Evolutionary conservation across 2,329 filamentous ascomycete species (phyloP), one percentile per base, ranked within the genome.

Genomic region (Cryphonectria carpinicola): DNA sequence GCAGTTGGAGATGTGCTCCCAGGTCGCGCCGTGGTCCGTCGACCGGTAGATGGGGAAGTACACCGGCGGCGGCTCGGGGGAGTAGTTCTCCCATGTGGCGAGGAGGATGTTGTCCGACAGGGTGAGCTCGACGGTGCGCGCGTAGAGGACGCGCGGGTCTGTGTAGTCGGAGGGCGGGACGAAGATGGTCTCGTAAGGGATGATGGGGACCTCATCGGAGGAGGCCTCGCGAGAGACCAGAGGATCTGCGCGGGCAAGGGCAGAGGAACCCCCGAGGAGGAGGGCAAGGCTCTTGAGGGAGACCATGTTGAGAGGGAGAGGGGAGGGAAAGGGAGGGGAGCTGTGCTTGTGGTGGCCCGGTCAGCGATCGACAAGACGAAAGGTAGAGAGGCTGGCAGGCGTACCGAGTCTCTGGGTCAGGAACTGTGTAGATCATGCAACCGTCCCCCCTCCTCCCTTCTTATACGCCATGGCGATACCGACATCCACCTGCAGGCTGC

Each of bases 1-100:
- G 13, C 93, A 87, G 22, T 84, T 84, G 5, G 89, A 88, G 65
- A 92, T 82, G 76, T 91, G 86, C 22, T 83, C 82, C 91, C 91
- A 93, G 1, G 86, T 89, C 67, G 82, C 76, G 17, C 88, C 88
- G 49, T 82, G 80, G 75, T 90, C 87, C n/a, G 76, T 80, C 54
- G 85, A 88, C 72, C 82, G 79, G 75, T 82, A 87, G 74, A 88
- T 84, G 68, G 86, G 88, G 76, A 88, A 89, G 78, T 81, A 82
- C 14, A 87, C 86, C 0, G 81, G 76, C 0, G 87, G 87, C 22
- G 86, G 87, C 74, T 90, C 83, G 8, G 84, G 85, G 25, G 83
- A 84, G 79, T 88, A 87, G 79, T 87, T 87, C 74, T 87, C 85
- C 85, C 85, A 87, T 0, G 86, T 88, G 37, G 83, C 83, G 19